These are phyloP conservation scores for Phylloboletellus chloephorus DNA, from an alignment of 1,284 basidiomycete species.

Conservation along the genomic window DNA sequence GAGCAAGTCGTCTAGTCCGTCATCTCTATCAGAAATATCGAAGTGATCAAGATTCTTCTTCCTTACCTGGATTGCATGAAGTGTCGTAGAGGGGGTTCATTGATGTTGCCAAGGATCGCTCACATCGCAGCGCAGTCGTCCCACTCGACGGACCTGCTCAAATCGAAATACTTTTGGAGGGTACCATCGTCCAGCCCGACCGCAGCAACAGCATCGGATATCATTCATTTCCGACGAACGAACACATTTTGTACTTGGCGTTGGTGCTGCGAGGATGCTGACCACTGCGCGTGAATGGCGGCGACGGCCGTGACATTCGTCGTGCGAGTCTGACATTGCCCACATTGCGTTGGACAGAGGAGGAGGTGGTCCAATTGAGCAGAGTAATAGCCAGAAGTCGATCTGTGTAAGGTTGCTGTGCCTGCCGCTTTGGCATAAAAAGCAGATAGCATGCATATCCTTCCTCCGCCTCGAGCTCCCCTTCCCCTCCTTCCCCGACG, in stretches of 20 bases:
- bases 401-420: no score
- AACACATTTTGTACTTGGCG: not conserved
- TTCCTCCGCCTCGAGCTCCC: constrained; percentile 3
- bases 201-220: constrained; percentile 1
- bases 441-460: constrained; percentile 1
- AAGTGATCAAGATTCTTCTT: no score
- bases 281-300: constrained; percentile 7
- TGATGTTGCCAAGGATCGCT: not conserved
- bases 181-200: constrained; percentile 6
- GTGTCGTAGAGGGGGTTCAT: no score
- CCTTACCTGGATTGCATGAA: no score
- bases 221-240: constrained; percentile 1
- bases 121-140: constrained; percentile 5
- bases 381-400: no score
- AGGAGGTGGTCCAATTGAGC: no score
- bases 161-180: constrained; percentile 15
- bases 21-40: no score
- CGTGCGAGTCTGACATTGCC: not conserved
- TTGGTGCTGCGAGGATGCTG: constrained; percentile 7
- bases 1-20: no score
- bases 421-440: constrained; percentile 16
- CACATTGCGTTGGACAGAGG: not conserved
- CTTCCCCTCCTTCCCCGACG: constrained; percentile 6
- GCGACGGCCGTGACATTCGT: constrained; percentile 8
- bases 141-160: not conserved